Conservation (phyloP, 345 rosid species). For the Excoecaria cochinchinensis region DNA sequence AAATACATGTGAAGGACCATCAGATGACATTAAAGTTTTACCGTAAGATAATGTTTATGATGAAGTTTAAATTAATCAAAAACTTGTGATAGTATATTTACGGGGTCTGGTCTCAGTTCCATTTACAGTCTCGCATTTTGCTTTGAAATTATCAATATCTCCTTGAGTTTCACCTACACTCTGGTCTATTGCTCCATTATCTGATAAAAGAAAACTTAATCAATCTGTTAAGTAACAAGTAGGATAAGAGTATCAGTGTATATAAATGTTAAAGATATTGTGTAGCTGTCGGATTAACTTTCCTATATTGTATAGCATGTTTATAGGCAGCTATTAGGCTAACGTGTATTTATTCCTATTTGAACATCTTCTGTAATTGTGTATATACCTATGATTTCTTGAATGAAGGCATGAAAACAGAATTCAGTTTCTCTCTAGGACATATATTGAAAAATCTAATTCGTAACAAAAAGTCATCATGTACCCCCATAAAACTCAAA, state of each 20-base stretch:
- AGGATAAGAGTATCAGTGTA: no score
- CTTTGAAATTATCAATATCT: not conserved
- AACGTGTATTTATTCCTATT: no score
- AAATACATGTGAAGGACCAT: slow-evolving; percentile 4
- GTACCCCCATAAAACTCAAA: not conserved
- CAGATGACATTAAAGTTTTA: not conserved
- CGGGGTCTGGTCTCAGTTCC: slow-evolving; percentile 7
- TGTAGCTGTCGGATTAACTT: no score
- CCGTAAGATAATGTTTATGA: not conserved
- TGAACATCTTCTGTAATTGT: no score
- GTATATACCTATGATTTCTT: no score
- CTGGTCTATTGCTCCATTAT: slow-evolving; percentile 13
- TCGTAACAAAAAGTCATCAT: not conserved
- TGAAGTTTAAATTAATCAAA: not conserved
- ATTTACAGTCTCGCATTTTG: slow-evolving; percentile 7
- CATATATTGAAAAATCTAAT: no score
- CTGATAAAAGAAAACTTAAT: slow-evolving; percentile 4
- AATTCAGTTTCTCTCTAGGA: no score
- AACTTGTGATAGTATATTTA: slow-evolving; percentile 5
- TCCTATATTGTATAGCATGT: no score
- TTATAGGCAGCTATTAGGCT: no score
- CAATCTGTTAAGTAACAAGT: not conserved
- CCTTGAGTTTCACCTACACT: not conserved
- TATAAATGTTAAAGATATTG: no score
- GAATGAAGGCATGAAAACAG: no score